Conservation (phyloP, 176 grass and related monocot species). For the Areca catechu region DNA sequence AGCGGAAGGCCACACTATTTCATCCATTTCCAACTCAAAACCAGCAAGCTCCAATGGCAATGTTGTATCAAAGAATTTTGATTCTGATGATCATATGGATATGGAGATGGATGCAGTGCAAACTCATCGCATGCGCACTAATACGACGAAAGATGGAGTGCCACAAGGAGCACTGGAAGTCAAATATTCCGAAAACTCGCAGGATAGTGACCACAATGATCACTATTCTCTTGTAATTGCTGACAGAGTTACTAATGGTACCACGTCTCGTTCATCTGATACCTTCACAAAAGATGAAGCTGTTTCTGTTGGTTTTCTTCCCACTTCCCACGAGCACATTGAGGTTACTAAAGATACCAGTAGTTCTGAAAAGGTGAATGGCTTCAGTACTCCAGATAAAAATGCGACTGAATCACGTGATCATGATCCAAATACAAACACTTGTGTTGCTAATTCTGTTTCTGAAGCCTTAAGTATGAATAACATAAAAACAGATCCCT, state of each 20-base stretch:
- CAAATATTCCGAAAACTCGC: constrained; percentile 28
- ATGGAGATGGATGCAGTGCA: constrained; percentile 6
- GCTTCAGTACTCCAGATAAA: constrained; percentile 5
- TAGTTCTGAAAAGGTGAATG: constrained; percentile 21
- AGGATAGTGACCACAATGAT: constrained; percentile 24
- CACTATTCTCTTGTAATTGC: constrained; percentile 14
- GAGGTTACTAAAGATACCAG: constrained; percentile 26
- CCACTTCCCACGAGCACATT: constrained; percentile 26
- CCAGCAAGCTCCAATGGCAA: constrained; percentile 22
- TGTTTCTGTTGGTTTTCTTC: constrained; percentile 25
- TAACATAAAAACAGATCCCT: constrained; percentile 26
- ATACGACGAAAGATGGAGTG: constrained; percentile 22
- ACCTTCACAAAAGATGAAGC: constrained; percentile 30
- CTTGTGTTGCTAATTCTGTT: constrained; percentile 14
- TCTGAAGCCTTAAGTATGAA: constrained; percentile 14
- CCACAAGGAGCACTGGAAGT: constrained; percentile 4
- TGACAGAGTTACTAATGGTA: constrained; percentile 22
- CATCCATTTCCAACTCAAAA: constrained; percentile 40
- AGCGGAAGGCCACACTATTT: constrained; percentile 22
- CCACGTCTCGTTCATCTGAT: constrained; percentile 14
- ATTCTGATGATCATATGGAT: constrained; percentile 21
- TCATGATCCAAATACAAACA: constrained; percentile 24
- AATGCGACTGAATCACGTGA: constrained; percentile 8
- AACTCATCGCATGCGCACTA: constrained; percentile 22
- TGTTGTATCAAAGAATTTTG: constrained; percentile 21